A percentile compares a stretch with the other conserved stretches of the same genome.
Conservation (phyloP, 192 early-diverging fungal genomes). For the Diversispora eburnea region DNA sequence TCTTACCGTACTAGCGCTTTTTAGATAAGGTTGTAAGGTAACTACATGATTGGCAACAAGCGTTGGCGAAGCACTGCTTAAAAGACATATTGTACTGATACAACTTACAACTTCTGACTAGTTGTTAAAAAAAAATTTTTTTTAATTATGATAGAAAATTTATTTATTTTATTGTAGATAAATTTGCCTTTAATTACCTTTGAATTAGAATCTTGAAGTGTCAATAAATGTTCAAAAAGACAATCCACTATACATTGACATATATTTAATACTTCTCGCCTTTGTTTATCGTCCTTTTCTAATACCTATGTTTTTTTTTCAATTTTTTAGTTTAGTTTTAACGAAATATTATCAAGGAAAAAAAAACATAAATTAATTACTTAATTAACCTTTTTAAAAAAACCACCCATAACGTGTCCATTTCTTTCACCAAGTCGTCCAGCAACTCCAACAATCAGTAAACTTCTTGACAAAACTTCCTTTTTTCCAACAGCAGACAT, state of each 20-base stretch:
- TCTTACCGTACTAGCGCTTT: constrained; percentile 29
- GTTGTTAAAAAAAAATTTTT: constrained; percentile 28
- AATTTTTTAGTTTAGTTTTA: neutral
- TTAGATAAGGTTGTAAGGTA: constrained; percentile 58
- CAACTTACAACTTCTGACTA: constrained; percentile 34
- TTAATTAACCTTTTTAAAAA: constrained; percentile 31
- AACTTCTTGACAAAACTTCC: constrained; percentile 21
- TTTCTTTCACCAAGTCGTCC: constrained; percentile 19
- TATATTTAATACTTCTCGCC: constrained; percentile 46
- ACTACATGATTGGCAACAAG: constrained; percentile 50
- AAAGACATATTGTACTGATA: constrained; percentile 47
- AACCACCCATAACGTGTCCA: constrained; percentile 15
- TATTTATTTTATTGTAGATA: neutral
- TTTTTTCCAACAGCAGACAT: constrained; percentile 24
- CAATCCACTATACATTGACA: constrained; percentile 70
- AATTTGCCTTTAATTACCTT: neutral
- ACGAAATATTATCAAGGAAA: neutral
- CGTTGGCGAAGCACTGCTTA: constrained; percentile 54
- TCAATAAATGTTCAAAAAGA: constrained; percentile 67
- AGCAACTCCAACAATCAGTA: constrained; percentile 31
- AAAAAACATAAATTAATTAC: neutral
- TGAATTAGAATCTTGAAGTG: constrained; percentile 54
- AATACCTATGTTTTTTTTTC: constrained; percentile 27
- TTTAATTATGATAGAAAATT: neutral
- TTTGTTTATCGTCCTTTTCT: constrained; percentile 44